Base-by-base conservation (phyloP, 2,329 filamentous ascomycete genomes). In the Sarocladium kiliense region DNA sequence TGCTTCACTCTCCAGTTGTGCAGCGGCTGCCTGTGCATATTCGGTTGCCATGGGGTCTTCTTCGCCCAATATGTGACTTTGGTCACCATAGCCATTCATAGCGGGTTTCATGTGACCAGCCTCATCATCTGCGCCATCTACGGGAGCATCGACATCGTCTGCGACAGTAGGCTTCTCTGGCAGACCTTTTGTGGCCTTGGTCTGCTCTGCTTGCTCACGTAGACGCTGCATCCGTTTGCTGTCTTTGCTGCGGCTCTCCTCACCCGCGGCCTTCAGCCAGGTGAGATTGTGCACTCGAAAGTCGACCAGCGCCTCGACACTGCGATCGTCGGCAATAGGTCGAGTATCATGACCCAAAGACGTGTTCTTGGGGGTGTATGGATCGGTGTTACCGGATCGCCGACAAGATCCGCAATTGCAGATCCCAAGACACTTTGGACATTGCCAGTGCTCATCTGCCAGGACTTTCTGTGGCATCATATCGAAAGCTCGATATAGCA, bases 311-410 rank as follows among this genome's bases (percentile, higher is more conserved):
- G 85, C 87, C 68, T 97, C 93, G 5, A 96, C 85, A 64, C 92
- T 97, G 58, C 94, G 85, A 53, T 89, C 87, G 70, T 99, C 94
- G 2, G 94, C 93, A 50, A 97, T 86, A 32, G 88, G 87, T 54
- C 85, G 88, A 0, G 94, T 99, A 62, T 97, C 91, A 63, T 97
- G 91, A 0, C 94, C 94, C 2, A 97, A 80, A 1, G 93, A 77
- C 1, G 91, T 96, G 56, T 88, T 90, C 64, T 90, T 94, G 0
- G 94, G 94, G 53, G 88, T 84, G 64, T 96, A 96, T 0, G 92
- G 89, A 4, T 77, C 79, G 63, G 88, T 88, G n/a, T 80, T 84
- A 9, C 76, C 77, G 37, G 71, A 66, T 41, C 84, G 83, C 32
- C 88, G 84, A 68, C 94, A 99, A 44, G 78, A 76, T 12, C 85